Conservation (phyloP, 1,284 basidiomycete species). For the Sphaerobolus stellatus region DNA sequence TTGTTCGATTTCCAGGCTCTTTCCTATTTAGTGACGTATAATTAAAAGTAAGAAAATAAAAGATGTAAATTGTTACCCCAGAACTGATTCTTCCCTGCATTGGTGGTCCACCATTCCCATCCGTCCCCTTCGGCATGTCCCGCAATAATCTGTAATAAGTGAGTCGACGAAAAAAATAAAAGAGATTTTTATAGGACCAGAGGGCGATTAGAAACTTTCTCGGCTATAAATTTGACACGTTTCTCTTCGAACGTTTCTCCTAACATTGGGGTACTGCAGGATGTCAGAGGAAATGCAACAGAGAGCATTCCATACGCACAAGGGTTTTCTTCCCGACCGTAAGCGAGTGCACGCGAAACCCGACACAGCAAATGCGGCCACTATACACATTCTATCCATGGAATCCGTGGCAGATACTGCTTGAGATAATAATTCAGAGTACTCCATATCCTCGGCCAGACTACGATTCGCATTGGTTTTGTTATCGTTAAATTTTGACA, state of each 20-base stretch:
- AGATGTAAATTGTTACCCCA: constrained; percentile 58
- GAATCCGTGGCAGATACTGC: constrained; percentile 65
- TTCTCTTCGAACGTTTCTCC: constrained; percentile 86
- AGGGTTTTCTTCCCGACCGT: constrained; percentile 82
- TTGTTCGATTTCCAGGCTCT: constrained; percentile 82
- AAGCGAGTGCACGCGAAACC: constrained; percentile 79
- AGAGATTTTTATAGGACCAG: constrained; percentile 17
- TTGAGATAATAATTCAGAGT: constrained; percentile 65
- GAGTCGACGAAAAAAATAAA: constrained; percentile 31
- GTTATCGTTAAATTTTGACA: neutral
- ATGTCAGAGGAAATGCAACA: constrained; percentile 10
- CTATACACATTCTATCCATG: constrained; percentile 69
- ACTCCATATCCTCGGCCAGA: constrained; percentile 79
- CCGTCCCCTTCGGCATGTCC: constrained; percentile 78
- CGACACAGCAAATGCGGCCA: constrained; percentile 84
- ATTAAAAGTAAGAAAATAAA: constrained; percentile 18
- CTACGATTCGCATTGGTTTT: constrained; percentile 11
- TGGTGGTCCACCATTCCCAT: constrained; percentile 74
- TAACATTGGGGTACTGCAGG: constrained; percentile 76
- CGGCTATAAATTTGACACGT: constrained; percentile 78
- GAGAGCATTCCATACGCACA: constrained; percentile 50
- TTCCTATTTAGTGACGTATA: constrained; percentile 52
- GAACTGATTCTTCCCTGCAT: constrained; percentile 82
- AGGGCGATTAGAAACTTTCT: constrained; percentile 88
- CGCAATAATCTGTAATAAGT: constrained; percentile 53